Evolutionary conservation across 805 yeast genomes (phyloP), one percentile per base, ranked within the genome.

Genomic region (Saccharomyces jurei): DNA sequence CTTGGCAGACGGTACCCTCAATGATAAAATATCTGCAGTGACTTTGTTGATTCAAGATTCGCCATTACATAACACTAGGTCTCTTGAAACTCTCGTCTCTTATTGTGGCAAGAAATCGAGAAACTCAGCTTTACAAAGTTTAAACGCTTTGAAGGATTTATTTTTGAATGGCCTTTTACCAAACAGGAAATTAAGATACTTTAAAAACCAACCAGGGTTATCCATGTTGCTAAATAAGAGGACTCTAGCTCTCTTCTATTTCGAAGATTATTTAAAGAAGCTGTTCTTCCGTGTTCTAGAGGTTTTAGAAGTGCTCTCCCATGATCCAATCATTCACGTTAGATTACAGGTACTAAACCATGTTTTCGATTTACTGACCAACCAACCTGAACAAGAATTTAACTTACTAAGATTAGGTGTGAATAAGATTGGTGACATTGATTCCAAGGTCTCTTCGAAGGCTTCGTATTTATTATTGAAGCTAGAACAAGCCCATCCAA

Each of bases 301-400:
- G 57, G 77, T 82, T 1, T 76, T 94, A 59, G 99, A 94, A 72
- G 77, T 74, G 54, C 75, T 92, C 53, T 79, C 89, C n/a, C 96
- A 89, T 65, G 99, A 94, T 69, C 87, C 97, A 13, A 90, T 94
- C 61, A 81, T 84, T 56, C 92, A 87, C 66, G 96, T 92, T 48
- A 83, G 96, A 69, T 78, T 85, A 76, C 87, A 82, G 58, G 82
- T 86, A 29, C 80, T 90, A 32, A 75, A 81, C 46, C 90, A 88
- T 65, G 79, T 91, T 31, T 87, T 90, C 61, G 96, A 87, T 54
- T 75, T 94, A 48, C 74, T 94, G 56, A 83, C 83, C 59, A 77
- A 86, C 5, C 92, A 91, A 70, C 98, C 99, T 3, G 99, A 94
- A 74, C 99, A 94, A 75, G 99, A 94, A 71, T 95, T 85, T 52